Evolutionary conservation across 1,284 basidiomycete genomes (phyloP), one percentile per base, ranked within the genome.

Genomic region (Microbotryomycetes sp.): DNA sequence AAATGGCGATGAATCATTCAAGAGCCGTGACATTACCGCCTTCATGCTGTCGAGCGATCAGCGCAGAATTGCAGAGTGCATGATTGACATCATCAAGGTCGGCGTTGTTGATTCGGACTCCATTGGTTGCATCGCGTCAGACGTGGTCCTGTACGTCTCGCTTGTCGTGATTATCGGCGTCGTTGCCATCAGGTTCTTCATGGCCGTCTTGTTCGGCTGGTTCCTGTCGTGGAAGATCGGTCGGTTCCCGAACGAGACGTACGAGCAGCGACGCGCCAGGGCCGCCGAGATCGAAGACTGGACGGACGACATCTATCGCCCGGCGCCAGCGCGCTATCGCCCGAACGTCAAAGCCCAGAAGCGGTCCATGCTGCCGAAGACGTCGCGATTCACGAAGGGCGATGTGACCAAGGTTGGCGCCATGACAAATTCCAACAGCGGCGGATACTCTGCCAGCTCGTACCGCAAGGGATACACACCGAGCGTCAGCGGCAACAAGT

Each of bases 131-230:
- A 88, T 98, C 61, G 92, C 93, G 2, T 97, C 94, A 24, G 81
- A 88, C 64, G 86, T 97, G 64, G 92, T 97, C 47, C 85, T 98
- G 62, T 96, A 94, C 75, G 81, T 97, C 59, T 97, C 94, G 52
- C 85, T 97, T 70, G 84, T 94, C 69, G 96, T 97, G 82, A 98
- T 99, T 75, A 86, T 97, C 66, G 96, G 94, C 63, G 93, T 97
- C 62, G 94, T 98, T 59, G 81, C 83, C 58, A 93, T 97, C 77
- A 91, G 92, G 65, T 99, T 97, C 79, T 80, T 83, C 70, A 94
- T 98, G 91, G 94, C 96, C 47, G 88, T 97, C 71, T 81, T 91
- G 74, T 99, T 98, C 76, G 83, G 89, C 46, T 99, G 94, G 94
- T 98, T 97, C 82, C 85, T 91, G 73, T 91, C 89, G 24, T 92